These are phyloP conservation scores for Nicotiana attenuata DNA, from an alignment of 257 asterid species.

Conservation along the genomic window DNA sequence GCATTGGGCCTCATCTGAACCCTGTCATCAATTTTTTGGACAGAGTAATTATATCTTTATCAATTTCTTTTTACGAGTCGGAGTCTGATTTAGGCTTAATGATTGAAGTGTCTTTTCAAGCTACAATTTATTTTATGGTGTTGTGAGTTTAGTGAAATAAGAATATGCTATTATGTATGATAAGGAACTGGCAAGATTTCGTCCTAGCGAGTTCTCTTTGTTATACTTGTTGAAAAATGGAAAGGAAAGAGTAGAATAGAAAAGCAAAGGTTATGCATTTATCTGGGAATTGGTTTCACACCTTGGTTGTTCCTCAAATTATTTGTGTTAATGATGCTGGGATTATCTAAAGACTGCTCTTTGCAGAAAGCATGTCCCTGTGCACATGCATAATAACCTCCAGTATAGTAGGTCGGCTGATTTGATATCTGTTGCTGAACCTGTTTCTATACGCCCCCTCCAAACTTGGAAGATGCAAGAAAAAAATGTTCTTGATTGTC, in stretches of 20 bases:
- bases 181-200: neutral
- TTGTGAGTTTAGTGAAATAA: neutral
- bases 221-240: neutral
- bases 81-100: neutral
- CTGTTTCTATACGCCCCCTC: neutral
- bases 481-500: conserved; percentile 1
- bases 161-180: neutral
- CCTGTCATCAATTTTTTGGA: neutral
- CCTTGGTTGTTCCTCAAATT: neutral
- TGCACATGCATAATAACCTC: too few species aligned
- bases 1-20: neutral
- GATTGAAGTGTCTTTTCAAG: conserved; percentile 4
- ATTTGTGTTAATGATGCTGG: neutral
- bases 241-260: neutral
- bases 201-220: neutral
- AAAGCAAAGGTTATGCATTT: neutral
- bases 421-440: neutral
- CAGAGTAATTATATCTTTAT: neutral
- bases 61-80: neutral
- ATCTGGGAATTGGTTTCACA: neutral
- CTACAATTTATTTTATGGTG: neutral
- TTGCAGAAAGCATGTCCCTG: neutral
- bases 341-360: neutral
- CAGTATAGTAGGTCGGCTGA: neutral
- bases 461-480: neutral